These are phyloP conservation scores for Stygiomarasmius scandens DNA, from an alignment of 1,284 basidiomycete species.

Conservation along the genomic window DNA sequence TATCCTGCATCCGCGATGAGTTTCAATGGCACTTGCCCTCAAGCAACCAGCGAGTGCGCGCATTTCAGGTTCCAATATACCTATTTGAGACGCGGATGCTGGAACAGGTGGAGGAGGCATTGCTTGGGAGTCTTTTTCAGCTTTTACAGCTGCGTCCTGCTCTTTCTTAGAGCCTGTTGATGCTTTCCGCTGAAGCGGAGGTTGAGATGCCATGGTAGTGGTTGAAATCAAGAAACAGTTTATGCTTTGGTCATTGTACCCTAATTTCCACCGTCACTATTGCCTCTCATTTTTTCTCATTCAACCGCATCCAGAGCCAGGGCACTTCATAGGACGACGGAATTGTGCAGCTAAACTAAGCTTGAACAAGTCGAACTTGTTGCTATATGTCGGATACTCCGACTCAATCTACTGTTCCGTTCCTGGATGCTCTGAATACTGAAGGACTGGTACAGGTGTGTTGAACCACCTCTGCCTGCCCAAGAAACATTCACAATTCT, in stretches of 20 bases:
- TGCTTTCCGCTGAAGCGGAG: not conserved
- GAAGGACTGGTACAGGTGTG: conserved; percentile 7
- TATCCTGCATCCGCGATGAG: not conserved
- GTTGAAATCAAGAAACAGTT: not conserved
- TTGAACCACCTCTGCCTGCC: not conserved
- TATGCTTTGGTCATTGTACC: too few species aligned
- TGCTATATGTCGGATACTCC: not conserved
- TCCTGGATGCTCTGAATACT: conserved; percentile 1
- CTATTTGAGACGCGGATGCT: conserved; percentile 29
- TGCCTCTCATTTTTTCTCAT: too few species aligned
- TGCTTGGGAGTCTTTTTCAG: conserved; percentile 35
- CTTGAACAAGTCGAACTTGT: not conserved
- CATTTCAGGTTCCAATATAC: conserved; percentile 66
- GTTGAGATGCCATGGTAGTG: not conserved
- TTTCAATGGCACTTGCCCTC: conserved; percentile 46
- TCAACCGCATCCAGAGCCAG: too few species aligned
- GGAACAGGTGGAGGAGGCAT: conserved; percentile 68
- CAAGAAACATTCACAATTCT: not conserved
- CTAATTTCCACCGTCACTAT: not conserved
- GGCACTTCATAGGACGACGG: too few species aligned
- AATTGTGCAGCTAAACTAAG: too few species aligned
- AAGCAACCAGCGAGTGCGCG: conserved; percentile 57
- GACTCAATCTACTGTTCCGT: conserved; percentile 5
- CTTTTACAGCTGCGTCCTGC: conserved; percentile 17
- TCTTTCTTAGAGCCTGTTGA: not conserved